Evolutionary conservation across 2,329 filamentous ascomycete genomes (phyloP).

Genomic region (Calonectria pseudoturangicola): DNA sequence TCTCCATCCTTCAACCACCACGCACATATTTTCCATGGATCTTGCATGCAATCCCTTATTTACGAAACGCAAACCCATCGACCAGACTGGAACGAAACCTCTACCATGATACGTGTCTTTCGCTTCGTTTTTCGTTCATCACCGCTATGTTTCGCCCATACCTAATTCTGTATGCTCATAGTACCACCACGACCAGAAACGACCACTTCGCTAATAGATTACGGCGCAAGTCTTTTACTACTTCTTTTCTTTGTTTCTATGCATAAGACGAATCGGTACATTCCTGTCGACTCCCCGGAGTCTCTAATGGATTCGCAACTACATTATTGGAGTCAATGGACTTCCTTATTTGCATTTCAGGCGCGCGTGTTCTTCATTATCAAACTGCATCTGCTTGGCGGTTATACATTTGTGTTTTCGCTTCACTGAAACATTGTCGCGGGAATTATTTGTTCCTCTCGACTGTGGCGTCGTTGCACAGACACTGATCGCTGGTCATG

Average conservation of each 20-base stretch:
- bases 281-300: constrained; percentile 41
- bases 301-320: constrained; percentile 44
- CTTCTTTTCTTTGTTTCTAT: constrained; percentile 48
- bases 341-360: constrained; percentile 47
- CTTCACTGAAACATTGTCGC: constrained; percentile 46
- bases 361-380: constrained; percentile 49
- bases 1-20: constrained; percentile 32
- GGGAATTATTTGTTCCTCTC: constrained; percentile 41
- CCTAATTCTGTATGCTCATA: constrained; percentile 54
- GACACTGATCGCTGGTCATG: constrained; percentile 47
- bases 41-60: constrained; percentile 38
- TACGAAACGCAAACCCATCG: constrained; percentile 39
- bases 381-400: constrained; percentile 33
- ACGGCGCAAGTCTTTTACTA: constrained; percentile 49
- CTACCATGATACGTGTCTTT: constrained; percentile 42
- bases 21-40: constrained; percentile 45
- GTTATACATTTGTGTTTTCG: constrained; percentile 16
- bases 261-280: constrained; percentile 50
- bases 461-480: constrained; percentile 48
- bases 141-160: constrained; percentile 38
- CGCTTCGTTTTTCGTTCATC: constrained; percentile 32
- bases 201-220: constrained; percentile 55
- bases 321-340: constrained; percentile 40
- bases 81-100: constrained; percentile 39
- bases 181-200: constrained; percentile 54